Base-by-base conservation (phyloP, 768 basidiomycete species). In the Phylloporus sp. region DNA sequence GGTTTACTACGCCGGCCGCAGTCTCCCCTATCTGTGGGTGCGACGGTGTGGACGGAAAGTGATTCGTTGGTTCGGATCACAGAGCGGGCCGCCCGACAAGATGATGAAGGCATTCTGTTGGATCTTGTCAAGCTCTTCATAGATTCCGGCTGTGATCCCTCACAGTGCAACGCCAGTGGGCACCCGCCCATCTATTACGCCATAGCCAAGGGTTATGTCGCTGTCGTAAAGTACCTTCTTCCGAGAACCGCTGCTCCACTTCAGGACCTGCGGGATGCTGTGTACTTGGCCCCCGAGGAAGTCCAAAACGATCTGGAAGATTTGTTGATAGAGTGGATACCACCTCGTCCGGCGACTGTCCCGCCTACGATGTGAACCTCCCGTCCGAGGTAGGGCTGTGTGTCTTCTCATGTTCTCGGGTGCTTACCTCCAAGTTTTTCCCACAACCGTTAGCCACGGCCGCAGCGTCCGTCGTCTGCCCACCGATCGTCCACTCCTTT, bases 81-180 rank as follows among this genome's bases (percentile, higher is more conserved):
- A 29, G 13, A 29, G 28, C 11, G 13, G 28, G 28, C 11, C 5
- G 28, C 27, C 27, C 27, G 9, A 11, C 11, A 2, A 2, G 7
- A 27, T 8, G 27, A 27, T 27, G 11, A 8, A 27, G 27, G 27
- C 4, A 6, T 4, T 42, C 42, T 8, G 17, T 11, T 42, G 39
- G 14, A 11, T 0, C 22, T 27, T 9, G 5, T 44, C 23, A 13
- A 22, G 23, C 1, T 44, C 6, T 41, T 52, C 11, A 37, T 52
- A 7, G 7, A 14, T 24, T 20, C 33, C 1, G 50, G 50, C 17
- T 44, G 50, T 14, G 20, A 52, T 36, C 50, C 42, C 13, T 44
- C 37, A 4, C 23, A 18, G 6, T 26, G 49, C 11, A 41, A 38
- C 21, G 26, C 22, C 18, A 1, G 34, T 3, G 37, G 36, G 15